Conservation (phyloP, 2,329 filamentous ascomycete species). For the Graphilbum ipis-grandicollis region DNA sequence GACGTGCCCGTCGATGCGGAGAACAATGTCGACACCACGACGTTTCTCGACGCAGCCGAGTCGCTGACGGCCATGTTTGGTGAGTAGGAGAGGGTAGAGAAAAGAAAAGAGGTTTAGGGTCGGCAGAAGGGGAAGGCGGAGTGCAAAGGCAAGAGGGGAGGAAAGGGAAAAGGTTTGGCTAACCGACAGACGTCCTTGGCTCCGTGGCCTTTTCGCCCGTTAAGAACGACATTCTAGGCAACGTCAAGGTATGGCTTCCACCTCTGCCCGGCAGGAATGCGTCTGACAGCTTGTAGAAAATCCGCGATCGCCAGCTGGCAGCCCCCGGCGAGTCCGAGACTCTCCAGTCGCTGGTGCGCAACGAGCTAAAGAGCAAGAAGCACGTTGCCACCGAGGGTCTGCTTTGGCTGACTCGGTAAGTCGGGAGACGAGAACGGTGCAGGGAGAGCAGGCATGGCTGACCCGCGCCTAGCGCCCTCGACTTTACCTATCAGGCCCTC, state of each 20-base stretch:
- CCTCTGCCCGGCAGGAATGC: not conserved
- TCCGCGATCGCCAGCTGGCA: constrained; percentile 65
- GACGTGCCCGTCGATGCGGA: constrained; percentile 67
- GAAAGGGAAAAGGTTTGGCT: not conserved
- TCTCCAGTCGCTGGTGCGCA: constrained; percentile 68
- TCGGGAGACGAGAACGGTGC: not conserved
- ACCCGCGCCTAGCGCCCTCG: constrained; percentile 60
- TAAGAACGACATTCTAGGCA: constrained; percentile 79
- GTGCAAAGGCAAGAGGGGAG: no score
- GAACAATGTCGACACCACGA: constrained; percentile 62
- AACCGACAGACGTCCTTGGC: constrained; percentile 37
- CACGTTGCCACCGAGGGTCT: constrained; percentile 79
- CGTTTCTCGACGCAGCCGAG: constrained; percentile 87
- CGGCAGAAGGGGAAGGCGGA: no score
- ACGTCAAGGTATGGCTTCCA: constrained; percentile 54
- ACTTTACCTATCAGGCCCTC: constrained; percentile 81
- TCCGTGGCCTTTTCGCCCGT: constrained; percentile 72
- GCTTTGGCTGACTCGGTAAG: constrained; percentile 76
- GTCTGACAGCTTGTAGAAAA: constrained; percentile 45
- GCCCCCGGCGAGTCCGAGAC: constrained; percentile 65
- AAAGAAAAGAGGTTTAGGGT: not conserved
- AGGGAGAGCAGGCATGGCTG: not conserved
- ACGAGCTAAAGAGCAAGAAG: constrained; percentile 81
- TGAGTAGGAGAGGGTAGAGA: constrained; percentile 18
- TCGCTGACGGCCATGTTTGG: constrained; percentile 76